These are phyloP conservation scores for Nitzschia sp. DNA, from an alignment of 108 stramenopile genomes.

Conservation along the genomic window DNA sequence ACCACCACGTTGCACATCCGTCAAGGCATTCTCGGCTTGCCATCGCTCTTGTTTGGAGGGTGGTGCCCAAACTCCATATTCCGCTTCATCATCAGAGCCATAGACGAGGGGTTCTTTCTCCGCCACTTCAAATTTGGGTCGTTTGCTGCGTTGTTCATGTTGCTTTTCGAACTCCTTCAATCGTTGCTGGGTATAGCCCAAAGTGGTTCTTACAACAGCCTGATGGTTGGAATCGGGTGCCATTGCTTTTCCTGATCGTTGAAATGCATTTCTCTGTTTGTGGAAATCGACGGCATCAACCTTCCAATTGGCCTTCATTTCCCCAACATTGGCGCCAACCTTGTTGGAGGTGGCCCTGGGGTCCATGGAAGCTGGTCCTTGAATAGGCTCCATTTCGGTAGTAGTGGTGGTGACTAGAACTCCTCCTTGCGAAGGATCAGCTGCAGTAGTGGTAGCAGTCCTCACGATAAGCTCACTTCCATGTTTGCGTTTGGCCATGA, in stretches of 20 bases:
- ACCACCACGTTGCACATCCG: slow-evolving; percentile 58
- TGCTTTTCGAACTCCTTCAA: slow-evolving; percentile 43
- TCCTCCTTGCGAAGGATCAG: slow-evolving; percentile 12
- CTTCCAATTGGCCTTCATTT: slow-evolving; percentile 46
- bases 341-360: slow-evolving; percentile 17
- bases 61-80: slow-evolving; percentile 82
- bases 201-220: slow-evolving; percentile 36
- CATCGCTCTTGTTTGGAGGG: slow-evolving; percentile 64
- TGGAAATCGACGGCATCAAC: slow-evolving; percentile 61
- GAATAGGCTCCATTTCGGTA: slow-evolving; percentile 41
- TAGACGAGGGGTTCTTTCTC: slow-evolving; percentile 66
- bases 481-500: slow-evolving; percentile 43
- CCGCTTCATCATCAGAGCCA: slow-evolving; percentile 70
- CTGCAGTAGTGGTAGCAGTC: neutral
- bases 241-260: slow-evolving; percentile 50
- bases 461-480: slow-evolving; percentile 41
- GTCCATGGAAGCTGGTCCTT: slow-evolving; percentile 50
- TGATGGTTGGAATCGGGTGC: slow-evolving; percentile 26
- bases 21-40: slow-evolving; percentile 48
- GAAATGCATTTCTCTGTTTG: slow-evolving; percentile 64
- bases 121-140: slow-evolving; percentile 23
- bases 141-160: slow-evolving; percentile 34
- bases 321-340: neutral
- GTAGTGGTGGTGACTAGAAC: slow-evolving; percentile 15
- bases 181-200: slow-evolving; percentile 45